Evolutionary conservation across 1,284 basidiomycete species (phyloP).

Genomic region (Meira miltonrushii): DNA sequence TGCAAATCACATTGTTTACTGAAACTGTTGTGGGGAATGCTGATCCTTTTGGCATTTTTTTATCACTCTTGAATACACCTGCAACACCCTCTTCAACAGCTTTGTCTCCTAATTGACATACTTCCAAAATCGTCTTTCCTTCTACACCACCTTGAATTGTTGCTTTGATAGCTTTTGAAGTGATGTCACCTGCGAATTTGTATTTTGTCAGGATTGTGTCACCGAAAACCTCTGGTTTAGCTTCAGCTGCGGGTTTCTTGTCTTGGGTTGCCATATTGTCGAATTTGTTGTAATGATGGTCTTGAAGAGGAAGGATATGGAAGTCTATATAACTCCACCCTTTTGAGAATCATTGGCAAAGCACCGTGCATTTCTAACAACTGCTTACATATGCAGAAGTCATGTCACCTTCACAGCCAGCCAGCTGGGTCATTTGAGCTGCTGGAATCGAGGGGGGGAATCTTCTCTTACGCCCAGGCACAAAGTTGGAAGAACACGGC

Average conservation of each 20-base stretch:
- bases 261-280: constrained; percentile 1
- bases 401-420: no score
- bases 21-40: constrained; percentile 91
- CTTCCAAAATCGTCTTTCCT: constrained; percentile 81
- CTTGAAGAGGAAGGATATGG: no score
- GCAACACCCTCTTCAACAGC: constrained; percentile 78
- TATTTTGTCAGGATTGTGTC: constrained; percentile 53
- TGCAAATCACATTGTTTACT: constrained; percentile 68
- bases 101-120: constrained; percentile 87
- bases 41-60: constrained; percentile 70
- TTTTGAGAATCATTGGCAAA: no score
- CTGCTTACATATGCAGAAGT: no score
- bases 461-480: no score
- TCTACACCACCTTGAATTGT: constrained; percentile 54
- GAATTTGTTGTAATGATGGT: no score
- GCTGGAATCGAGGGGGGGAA: no score
- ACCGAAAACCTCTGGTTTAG: constrained; percentile 40
- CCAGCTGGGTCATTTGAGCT: no score
- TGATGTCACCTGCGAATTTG: constrained; percentile 83
- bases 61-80: constrained; percentile 77
- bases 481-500: no score
- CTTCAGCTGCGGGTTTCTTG: constrained; percentile 7
- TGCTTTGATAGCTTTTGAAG: constrained; percentile 73
- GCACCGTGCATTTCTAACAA: no score
- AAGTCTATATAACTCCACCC: no score